Evolutionary conservation across 1,139 yeast genomes (phyloP), one percentile per base, ranked within the genome.

Genomic region (Arxiozyma telluris): DNA sequence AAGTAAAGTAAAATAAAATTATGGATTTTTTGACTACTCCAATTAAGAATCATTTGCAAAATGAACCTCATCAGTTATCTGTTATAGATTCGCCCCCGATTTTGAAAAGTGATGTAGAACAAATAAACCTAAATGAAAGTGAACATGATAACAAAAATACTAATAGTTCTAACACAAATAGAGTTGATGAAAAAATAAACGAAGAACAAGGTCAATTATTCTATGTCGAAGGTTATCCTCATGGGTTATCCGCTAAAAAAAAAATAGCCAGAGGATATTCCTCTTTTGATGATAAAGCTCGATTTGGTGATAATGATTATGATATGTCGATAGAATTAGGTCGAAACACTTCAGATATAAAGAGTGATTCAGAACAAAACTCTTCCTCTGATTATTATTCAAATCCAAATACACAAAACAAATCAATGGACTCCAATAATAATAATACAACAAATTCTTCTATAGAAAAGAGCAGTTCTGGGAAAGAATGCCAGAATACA

Each of bases 201-300:
- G 21, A 18, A 18, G 30, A 34, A 8, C 12, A 5, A 12, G 43
- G 25, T 4, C 6, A 42, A 2, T 18, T 38, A 12, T 49, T 47
- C 15, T 38, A 23, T 48, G 4, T 52, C 30, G 56, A 51, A 49
- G 59, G 54, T 8, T 60, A 60, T 51, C 59, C 57, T 15, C 63
- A 61, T 50, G 65, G 63, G 7, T 41, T 60, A 41, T 58, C 62
- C 6, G 50, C 57, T 5, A 59, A 53, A 42, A 59, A 57, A 50
- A 56, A 50, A 27, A 25, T 20, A 7, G 25, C 8, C n/a, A 34
- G 8, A 12, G 39, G 2, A 34, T 34, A 34, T 34, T 34, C n/a
- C 6, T 34, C n/a, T 12, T 6, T 15, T 34, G 39, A 34, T 2
- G 39, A 15, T 15, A 15, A 34, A 34, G n/a, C 2, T 34, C 17